Base-by-base conservation (phyloP, 441 rosid species). In the Manihot esculenta region DNA sequence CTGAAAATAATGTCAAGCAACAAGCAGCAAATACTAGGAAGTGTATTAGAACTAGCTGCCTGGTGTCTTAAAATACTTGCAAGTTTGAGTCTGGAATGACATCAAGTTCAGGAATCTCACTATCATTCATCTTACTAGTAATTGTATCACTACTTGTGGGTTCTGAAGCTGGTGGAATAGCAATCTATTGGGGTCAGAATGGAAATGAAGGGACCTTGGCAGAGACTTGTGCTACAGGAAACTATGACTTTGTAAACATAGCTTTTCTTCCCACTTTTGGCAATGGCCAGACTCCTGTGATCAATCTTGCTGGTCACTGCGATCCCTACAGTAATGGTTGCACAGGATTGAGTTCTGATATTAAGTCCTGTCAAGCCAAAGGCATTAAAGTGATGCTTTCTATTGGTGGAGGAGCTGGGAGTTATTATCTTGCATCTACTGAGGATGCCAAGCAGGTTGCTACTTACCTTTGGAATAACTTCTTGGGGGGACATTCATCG, bases 151-250 rank as follows among this genome's bases (percentile, higher is more conserved):
- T 55, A 14, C 30, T 21, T 0, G 59, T 55, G 59, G 59, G 59
- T 55, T 55, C 59, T 26, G 59, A 55, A 55, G 59, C 59, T 24
- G 59, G 59, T 9, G 59, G 60, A 35, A 78, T 75, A 14, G 68
- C 79, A 6, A 53, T 78, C 44, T 78, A 72, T 14, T 78, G 71
- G 79, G 79, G 79, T 23, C 79, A 78, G 27, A 74, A 78, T 13
- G 78, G 76, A n/a, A 72, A 74, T 13, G 71, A 74, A 33, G 79
- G 79, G 20, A 72, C 79, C 73, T 50, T 78, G 21, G 49, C 69
- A 10, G 76, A 75, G 64, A 68, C 82, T 44, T 78, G 81, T 78
- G 42, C 42, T 9, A 38, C 42, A 38, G 42, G 42, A 38, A 38
- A 38, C 42, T 38, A 38, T 38, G 9, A 38, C 42, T 38, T 38